phyloP scores from a whole-genome alignment of 345 rosid genomes.

The Excoecaria cochinchinensis region DNA sequence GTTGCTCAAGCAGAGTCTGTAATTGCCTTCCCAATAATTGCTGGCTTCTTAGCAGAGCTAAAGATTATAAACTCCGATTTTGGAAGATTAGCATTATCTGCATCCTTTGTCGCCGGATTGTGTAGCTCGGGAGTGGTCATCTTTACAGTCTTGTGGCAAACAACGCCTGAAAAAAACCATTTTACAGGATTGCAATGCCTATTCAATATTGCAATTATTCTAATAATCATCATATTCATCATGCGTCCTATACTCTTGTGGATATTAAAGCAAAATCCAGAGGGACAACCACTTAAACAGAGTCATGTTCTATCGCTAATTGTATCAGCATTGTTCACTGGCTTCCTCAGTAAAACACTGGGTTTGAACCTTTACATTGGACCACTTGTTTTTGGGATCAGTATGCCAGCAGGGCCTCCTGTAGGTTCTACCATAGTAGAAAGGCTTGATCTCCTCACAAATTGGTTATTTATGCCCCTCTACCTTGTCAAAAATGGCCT shows the following conservation, averaged over 20 bases:
- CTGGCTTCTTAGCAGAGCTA: conserved; percentile 16
- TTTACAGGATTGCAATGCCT: background rate
- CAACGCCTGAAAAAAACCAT: background rate
- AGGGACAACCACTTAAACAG: conserved; percentile 9
- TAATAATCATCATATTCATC: background rate
- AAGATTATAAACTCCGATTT: conserved; percentile 20
- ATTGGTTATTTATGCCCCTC: conserved; percentile 18
- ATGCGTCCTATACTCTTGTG: background rate
- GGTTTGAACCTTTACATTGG: background rate
- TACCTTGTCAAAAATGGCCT: conserved; percentile 13
- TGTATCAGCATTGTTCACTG: background rate
- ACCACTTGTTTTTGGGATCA: background rate
- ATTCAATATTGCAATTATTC: background rate
- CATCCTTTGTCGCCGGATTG: conserved; percentile 7
- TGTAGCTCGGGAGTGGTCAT: background rate
- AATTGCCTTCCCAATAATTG: conserved; percentile 11
- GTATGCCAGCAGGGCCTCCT: conserved; percentile 2
- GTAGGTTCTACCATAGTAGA: conserved; percentile 15
- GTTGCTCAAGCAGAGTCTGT: conserved; percentile 20
- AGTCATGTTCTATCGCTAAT: background rate
- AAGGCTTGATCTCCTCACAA: conserved; percentile 9
- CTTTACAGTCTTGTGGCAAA: background rate
- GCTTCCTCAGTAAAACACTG: background rate
- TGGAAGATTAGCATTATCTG: conserved; percentile 10
- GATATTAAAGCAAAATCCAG: conserved; percentile 11